A percentile compares a stretch with the other conserved stretches of the same genome.
phyloP scores from a whole-genome alignment of 116 monocot species.

The Posidonia oceanica region DNA sequence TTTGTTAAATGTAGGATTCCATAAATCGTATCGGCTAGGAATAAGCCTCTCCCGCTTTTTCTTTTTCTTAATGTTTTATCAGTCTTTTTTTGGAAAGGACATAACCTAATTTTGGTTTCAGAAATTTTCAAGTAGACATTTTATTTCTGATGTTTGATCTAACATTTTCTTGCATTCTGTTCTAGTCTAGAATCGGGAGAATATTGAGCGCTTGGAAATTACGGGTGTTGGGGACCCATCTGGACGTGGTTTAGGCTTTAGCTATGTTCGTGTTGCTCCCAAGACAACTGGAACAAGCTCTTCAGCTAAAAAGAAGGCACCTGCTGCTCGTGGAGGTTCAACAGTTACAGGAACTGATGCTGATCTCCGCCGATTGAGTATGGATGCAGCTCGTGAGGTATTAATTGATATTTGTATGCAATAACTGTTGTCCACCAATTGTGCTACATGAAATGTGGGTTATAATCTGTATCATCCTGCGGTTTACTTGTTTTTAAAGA shows the following conservation, averaged over 20 bases:
- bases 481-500: no score
- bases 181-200: slow-evolving; percentile 55
- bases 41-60: no score
- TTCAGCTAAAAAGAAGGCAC: slow-evolving; percentile 64
- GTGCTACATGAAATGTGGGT: neutral
- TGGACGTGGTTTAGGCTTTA: slow-evolving; percentile 95
- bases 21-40: no score
- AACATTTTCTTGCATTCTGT: neutral
- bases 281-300: slow-evolving; percentile 65
- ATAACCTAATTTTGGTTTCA: neutral
- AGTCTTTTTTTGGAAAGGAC: no score
- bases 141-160: neutral
- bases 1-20: no score
- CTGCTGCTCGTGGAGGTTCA: slow-evolving; percentile 55
- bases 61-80: no score
- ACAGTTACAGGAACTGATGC: slow-evolving; percentile 98
- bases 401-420: neutral
- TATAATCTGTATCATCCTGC: no score
- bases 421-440: neutral
- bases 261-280: slow-evolving; percentile 81
- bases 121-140: neutral
- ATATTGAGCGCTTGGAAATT: slow-evolving; percentile 92
- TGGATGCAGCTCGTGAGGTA: slow-evolving; percentile 99
- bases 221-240: slow-evolving; percentile 99
- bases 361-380: slow-evolving; percentile 92